A percentile compares a stretch with the other conserved stretches of the same genome.
Conservation (phyloP, 2,329 filamentous ascomycete species). For the Phaeosphaeriaceae sp. region DNA sequence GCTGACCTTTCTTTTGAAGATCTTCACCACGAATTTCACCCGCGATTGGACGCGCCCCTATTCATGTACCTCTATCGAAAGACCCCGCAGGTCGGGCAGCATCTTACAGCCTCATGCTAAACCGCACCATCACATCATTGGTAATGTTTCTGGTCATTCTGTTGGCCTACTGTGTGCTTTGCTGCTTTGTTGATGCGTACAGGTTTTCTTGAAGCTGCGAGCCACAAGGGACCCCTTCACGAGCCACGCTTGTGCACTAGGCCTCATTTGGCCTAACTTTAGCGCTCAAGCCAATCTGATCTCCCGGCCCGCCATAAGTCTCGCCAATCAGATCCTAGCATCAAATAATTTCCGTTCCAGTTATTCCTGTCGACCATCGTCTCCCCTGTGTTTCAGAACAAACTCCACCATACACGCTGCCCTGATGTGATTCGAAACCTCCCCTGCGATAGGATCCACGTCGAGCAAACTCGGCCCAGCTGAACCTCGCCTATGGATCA, state of each 20-base stretch:
- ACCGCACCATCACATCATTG: background rate
- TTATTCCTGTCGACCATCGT: conserved; percentile 10
- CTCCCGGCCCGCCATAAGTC: conserved; percentile 17
- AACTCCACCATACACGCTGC: conserved; percentile 19
- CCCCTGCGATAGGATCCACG: conserved; percentile 34
- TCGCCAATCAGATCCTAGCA: conserved; percentile 19
- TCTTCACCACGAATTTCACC: background rate
- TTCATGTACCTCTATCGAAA: background rate
- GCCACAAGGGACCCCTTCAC: conserved; percentile 11
- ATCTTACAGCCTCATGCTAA: background rate
- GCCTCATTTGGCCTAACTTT: conserved; percentile 15
- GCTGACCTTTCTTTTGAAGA: background rate
- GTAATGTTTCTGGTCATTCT: background rate
- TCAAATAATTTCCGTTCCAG: conserved; percentile 19
- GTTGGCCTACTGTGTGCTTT: background rate
- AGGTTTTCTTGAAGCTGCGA: conserved; percentile 8
- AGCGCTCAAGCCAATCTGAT: conserved; percentile 17
- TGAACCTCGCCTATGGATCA: conserved; percentile 20
- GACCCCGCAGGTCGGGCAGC: background rate
- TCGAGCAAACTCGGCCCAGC: conserved; percentile 21
- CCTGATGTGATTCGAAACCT: conserved; percentile 23
- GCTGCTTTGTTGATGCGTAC: background rate
- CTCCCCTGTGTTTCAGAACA: conserved; percentile 31
- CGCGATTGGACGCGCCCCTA: background rate
- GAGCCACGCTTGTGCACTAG: conserved; percentile 26